Conservation (phyloP, 129 eudicot species). For the Tanacetum coccineum region DNA sequence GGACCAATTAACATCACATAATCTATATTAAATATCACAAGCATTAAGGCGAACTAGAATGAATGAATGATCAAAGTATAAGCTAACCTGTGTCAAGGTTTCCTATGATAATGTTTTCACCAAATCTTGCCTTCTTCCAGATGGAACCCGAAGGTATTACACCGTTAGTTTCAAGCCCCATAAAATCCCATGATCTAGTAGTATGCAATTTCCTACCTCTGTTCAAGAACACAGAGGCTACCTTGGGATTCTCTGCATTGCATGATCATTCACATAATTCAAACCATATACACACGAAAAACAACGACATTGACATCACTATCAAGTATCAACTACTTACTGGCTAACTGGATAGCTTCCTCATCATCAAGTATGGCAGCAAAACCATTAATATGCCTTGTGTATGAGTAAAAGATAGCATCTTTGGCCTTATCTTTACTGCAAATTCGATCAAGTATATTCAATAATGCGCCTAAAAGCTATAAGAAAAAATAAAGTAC, state of each 20-base stretch:
- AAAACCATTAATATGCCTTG: slow-evolving; percentile 91
- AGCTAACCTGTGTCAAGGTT: slow-evolving; percentile 90
- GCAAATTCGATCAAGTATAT: slow-evolving; percentile 4
- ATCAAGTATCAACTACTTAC: slow-evolving; percentile 36
- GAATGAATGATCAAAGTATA: neutral
- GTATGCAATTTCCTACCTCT: slow-evolving; percentile 75
- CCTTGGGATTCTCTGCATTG: slow-evolving; percentile 73
- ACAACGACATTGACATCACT: neutral
- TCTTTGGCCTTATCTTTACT: slow-evolving; percentile 70
- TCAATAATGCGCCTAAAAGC: neutral
- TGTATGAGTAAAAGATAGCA: slow-evolving; percentile 84
- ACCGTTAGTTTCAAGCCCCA: slow-evolving; percentile 68
- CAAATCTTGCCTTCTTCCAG: slow-evolving; percentile 87
- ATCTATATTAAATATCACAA: slow-evolving; percentile 20
- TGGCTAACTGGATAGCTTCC: slow-evolving; percentile 64
- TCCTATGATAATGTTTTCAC: slow-evolving; percentile 79
- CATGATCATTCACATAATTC: neutral
- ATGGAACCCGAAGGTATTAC: slow-evolving; percentile 43
- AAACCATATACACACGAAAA: neutral
- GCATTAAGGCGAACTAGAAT: slow-evolving; percentile 16
- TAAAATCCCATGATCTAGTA: slow-evolving; percentile 86
- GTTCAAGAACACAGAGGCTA: slow-evolving; percentile 77
- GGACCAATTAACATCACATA: slow-evolving; percentile 22
- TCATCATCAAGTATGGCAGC: slow-evolving; percentile 84
- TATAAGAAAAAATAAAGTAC: neutral